Evolutionary conservation across 2,329 filamentous ascomycete genomes (phyloP).

Genomic region (Venturia carpophila): DNA sequence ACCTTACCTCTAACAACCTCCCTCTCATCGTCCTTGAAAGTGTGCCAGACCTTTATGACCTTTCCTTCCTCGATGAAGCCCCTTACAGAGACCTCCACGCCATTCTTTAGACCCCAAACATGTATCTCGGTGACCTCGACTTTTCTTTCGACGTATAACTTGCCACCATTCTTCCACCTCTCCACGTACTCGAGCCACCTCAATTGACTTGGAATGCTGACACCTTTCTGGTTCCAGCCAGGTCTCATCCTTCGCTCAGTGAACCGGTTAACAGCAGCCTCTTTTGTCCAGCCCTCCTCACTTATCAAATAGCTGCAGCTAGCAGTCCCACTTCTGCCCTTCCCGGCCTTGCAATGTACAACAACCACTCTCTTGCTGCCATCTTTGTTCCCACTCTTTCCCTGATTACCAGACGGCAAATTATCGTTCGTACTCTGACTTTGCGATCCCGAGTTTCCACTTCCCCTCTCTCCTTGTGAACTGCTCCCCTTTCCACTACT

Average conservation of each 20-base stretch:
- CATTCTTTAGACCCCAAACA: constrained; percentile 78
- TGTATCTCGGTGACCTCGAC: constrained; percentile 85
- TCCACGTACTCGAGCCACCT: constrained; percentile 85
- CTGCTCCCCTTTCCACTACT: constrained; percentile 11
- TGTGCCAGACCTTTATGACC: constrained; percentile 74
- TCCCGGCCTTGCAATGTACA: constrained; percentile 95
- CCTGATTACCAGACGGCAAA: constrained; percentile 20
- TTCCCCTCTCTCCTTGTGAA: constrained; percentile 25
- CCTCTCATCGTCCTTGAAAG: constrained; percentile 65
- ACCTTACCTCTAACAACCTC: constrained; percentile 54
- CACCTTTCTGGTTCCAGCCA: constrained; percentile 69
- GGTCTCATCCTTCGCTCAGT: constrained; percentile 84
- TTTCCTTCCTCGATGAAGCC: constrained; percentile 85
- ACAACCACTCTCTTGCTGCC: constrained; percentile 60
- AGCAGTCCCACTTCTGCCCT: constrained; percentile 83
- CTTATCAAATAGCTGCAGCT: constrained; percentile 85
- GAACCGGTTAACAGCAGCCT: constrained; percentile 58
- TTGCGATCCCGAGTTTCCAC: constrained; percentile 26
- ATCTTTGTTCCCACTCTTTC: constrained; percentile 20
- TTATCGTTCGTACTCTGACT: not conserved
- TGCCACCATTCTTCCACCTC: constrained; percentile 68
- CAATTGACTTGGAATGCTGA: constrained; percentile 88
- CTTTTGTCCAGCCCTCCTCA: constrained; percentile 64
- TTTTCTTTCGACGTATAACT: constrained; percentile 72
- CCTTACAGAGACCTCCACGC: constrained; percentile 79